Percentiles rank a stretch among this genome's conserved stretches.
These are phyloP conservation scores for Groenewaldozyma tartarivorans DNA, from an alignment of 805 yeast species.

Conservation along the genomic window DNA sequence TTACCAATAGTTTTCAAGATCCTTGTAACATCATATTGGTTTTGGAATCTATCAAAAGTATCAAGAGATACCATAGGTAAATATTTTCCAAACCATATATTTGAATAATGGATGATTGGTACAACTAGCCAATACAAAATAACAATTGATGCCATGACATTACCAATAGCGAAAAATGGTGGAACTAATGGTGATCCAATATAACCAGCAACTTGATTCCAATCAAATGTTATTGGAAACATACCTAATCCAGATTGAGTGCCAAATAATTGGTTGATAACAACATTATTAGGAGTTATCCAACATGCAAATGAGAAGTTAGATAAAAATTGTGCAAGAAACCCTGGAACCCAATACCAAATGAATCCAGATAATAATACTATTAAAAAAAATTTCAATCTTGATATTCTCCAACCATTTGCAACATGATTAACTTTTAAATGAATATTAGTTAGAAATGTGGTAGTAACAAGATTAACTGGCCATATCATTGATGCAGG, in stretches of 20 bases:
- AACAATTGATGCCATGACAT: slow-evolving; percentile 39
- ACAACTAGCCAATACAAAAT: slow-evolving; percentile 43
- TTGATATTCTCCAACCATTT: slow-evolving; percentile 52
- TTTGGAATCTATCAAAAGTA: slow-evolving; percentile 43
- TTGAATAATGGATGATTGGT: slow-evolving; percentile 45
- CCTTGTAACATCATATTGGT: slow-evolving; percentile 39
- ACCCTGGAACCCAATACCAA: slow-evolving; percentile 57
- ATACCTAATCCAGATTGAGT: slow-evolving; percentile 51
- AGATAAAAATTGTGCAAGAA: slow-evolving; percentile 47
- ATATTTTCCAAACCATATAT: slow-evolving; percentile 50
- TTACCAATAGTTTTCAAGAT: slow-evolving; percentile 34
- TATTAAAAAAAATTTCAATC: slow-evolving; percentile 39
- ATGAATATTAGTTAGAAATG: slow-evolving; percentile 46
- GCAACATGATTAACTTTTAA: slow-evolving; percentile 41
- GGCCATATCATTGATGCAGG: slow-evolving; percentile 72
- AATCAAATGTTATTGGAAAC: slow-evolving; percentile 59
- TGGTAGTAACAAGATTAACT: slow-evolving; percentile 46
- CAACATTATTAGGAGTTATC: slow-evolving; percentile 50
- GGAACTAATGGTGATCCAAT: slow-evolving; percentile 57
- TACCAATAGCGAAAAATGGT: slow-evolving; percentile 39
- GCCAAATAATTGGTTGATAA: slow-evolving; percentile 61
- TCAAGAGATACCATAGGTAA: slow-evolving; percentile 45
- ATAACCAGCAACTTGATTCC: slow-evolving; percentile 50
- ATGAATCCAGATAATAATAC: slow-evolving; percentile 34
- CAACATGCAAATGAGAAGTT: slow-evolving; percentile 53